These are phyloP conservation scores for Trichoderma erinaceum DNA, from an alignment of 495 filamentous ascomycete species.

Conservation along the genomic window DNA sequence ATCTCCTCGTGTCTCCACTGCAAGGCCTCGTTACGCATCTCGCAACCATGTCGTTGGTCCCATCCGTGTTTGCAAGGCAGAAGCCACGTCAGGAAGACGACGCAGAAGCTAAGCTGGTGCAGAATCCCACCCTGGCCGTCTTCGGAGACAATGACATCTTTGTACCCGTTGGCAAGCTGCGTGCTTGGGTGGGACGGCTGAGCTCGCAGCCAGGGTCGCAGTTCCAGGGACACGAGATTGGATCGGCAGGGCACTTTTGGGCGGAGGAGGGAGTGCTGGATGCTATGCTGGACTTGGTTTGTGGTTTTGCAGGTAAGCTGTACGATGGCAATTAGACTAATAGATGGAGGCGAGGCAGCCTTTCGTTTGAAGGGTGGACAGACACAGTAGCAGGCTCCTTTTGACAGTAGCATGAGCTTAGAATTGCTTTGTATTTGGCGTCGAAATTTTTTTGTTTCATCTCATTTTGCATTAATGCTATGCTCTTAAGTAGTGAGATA, in stretches of 20 bases:
- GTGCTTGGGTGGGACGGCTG: slow-evolving; percentile 62
- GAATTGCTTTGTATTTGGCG: no score
- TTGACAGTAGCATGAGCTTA: no score
- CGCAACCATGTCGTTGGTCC: slow-evolving; percentile 45
- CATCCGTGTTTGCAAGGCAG: slow-evolving; percentile 12
- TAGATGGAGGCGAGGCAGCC: not conserved
- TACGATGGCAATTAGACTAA: not conserved
- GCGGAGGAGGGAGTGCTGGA: slow-evolving; percentile 54
- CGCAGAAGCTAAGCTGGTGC: slow-evolving; percentile 48
- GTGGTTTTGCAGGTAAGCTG: slow-evolving; percentile 5
- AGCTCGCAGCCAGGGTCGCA: slow-evolving; percentile 28
- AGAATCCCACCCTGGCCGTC: slow-evolving; percentile 59
- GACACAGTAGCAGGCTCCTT: not conserved
- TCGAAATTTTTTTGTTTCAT: no score
- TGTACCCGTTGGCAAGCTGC: slow-evolving; percentile 59
- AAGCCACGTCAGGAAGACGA: slow-evolving; percentile 15
- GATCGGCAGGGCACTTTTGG: slow-evolving; percentile 81
- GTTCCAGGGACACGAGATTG: slow-evolving; percentile 53
- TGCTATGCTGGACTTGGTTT: slow-evolving; percentile 31
- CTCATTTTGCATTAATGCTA: no score
- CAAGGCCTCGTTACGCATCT: slow-evolving; percentile 56
- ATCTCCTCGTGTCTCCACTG: slow-evolving; percentile 77
- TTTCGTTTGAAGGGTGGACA: not conserved
- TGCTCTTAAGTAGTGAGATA: no score
- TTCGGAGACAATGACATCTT: slow-evolving; percentile 80